Evolutionary conservation across 2,329 filamentous ascomycete species (phyloP).

Genomic region (Tolypocladium guangdongense): DNA sequence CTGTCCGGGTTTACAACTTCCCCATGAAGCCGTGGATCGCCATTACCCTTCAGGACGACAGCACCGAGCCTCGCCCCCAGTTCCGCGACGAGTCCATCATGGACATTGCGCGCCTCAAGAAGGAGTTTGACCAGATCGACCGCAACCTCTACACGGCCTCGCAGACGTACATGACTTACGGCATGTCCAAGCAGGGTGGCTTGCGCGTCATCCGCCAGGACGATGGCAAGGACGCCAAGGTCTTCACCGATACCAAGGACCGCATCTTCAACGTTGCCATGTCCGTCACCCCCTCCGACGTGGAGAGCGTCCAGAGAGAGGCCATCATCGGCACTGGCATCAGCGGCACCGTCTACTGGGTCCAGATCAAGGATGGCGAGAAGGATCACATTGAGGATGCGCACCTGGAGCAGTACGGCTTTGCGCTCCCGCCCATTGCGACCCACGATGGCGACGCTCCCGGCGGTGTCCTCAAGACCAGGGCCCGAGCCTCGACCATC

Average conservation of each 20-base stretch:
- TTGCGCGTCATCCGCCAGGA: slow-evolving; percentile 90
- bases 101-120: slow-evolving; percentile 90
- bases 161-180: slow-evolving; percentile 86
- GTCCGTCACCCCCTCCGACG: slow-evolving; percentile 53
- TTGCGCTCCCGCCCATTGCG: slow-evolving; percentile 79
- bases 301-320: slow-evolving; percentile 53
- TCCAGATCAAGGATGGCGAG: slow-evolving; percentile 63
- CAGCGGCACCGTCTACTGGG: slow-evolving; percentile 95
- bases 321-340: slow-evolving; percentile 86
- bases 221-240: slow-evolving; percentile 80
- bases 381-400: slow-evolving; percentile 71
- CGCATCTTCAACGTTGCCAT: slow-evolving; percentile 91
- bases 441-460: slow-evolving; percentile 83
- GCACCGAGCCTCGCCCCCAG: slow-evolving; percentile 43
- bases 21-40: slow-evolving; percentile 95
- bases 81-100: slow-evolving; percentile 75
- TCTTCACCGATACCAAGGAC: slow-evolving; percentile 85
- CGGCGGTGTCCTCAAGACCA: slow-evolving; percentile 88
- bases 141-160: slow-evolving; percentile 85
- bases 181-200: slow-evolving; percentile 85
- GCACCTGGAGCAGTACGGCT: slow-evolving; percentile 72
- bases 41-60: slow-evolving; percentile 58
- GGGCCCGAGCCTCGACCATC: slow-evolving; percentile 77
- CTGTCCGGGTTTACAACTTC: slow-evolving; percentile 84
- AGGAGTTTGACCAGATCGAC: slow-evolving; percentile 96